Conservation (phyloP, 768 basidiomycete genomes). For the Lentinula raphanica region DNA sequence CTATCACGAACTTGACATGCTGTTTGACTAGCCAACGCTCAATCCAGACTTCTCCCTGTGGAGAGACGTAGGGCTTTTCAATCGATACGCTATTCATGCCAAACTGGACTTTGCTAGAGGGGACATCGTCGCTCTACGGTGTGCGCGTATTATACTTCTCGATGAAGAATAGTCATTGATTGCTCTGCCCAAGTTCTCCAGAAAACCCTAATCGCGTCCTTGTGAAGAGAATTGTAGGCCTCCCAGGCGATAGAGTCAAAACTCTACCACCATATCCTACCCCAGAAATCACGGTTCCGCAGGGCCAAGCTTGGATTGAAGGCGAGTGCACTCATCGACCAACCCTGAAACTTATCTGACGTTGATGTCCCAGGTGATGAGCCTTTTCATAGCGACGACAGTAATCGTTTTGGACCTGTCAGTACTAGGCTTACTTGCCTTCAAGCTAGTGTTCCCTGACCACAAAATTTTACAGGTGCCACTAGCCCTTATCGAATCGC, state of each 20-base stretch:
- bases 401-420: constrained; percentile 70
- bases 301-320: constrained; percentile 73
- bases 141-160: constrained; percentile 10
- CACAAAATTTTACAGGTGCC: constrained; percentile 29
- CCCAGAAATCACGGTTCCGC: constrained; percentile 46
- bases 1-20: not conserved
- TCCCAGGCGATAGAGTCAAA: constrained; percentile 57
- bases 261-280: constrained; percentile 68
- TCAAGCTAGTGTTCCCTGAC: not conserved
- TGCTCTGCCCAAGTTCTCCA: constrained; percentile 49
- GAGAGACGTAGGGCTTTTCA: constrained; percentile 62
- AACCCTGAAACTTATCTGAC: no score
- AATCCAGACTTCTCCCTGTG: constrained; percentile 64
- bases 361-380: constrained; percentile 47
- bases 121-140: constrained; percentile 66
- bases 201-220: constrained; percentile 44
- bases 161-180: not conserved
- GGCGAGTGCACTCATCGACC: constrained; percentile 30
- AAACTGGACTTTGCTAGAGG: constrained; percentile 39
- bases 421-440: constrained; percentile 13
- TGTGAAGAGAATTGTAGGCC: constrained; percentile 62
- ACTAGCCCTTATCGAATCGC: constrained; percentile 45
- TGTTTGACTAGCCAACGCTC: constrained; percentile 52
- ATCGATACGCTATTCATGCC: constrained; percentile 39
- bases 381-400: constrained; percentile 62